phyloP scores from a whole-genome alignment of 192 early-diverging fungal genomes.

The Blastocladiella britannica region DNA sequence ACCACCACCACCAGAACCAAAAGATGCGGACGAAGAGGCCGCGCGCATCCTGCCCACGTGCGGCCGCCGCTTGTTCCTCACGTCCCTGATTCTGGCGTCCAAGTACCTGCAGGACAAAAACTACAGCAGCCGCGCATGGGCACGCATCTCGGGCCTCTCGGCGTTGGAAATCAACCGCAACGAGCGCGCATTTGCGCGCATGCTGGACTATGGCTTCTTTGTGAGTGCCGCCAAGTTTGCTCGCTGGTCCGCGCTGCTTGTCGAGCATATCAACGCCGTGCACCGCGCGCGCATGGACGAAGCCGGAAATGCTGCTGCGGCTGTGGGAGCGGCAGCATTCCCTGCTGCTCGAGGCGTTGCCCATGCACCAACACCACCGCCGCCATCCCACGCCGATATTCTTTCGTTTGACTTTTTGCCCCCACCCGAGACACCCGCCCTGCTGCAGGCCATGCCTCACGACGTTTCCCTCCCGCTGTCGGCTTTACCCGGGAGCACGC shows the following conservation, averaged over 20 bases:
- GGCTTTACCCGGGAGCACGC: background rate
- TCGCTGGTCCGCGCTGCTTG: slow-evolving; percentile 32
- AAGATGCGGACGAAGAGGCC: too few relatives aligned
- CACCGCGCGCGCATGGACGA: slow-evolving; percentile 4
- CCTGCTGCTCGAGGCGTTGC: slow-evolving; percentile 4
- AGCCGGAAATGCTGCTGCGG: slow-evolving; percentile 3
- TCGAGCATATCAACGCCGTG: slow-evolving; percentile 1
- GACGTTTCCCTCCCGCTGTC: background rate
- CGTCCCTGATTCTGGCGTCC: slow-evolving; percentile 60
- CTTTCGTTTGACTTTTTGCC: background rate
- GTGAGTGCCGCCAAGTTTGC: slow-evolving; percentile 34
- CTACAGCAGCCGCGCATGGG: slow-evolving; percentile 68
- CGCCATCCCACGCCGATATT: background rate
- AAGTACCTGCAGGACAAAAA: slow-evolving; percentile 69
- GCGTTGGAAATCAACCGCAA: slow-evolving; percentile 55
- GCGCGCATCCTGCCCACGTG: slow-evolving; percentile 32
- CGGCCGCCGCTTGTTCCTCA: slow-evolving; percentile 62
- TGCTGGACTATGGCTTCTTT: slow-evolving; percentile 56
- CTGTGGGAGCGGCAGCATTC: slow-evolving; percentile 4
- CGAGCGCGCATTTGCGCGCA: slow-evolving; percentile 53
- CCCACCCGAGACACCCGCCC: too few relatives aligned
- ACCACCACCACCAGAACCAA: too few relatives aligned
- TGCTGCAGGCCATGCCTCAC: too few relatives aligned
- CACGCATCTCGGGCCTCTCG: slow-evolving; percentile 57
- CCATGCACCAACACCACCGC: background rate